Conservation (phyloP, 352 stramenopile genomes). For the Pythium insidiosum region DNA sequence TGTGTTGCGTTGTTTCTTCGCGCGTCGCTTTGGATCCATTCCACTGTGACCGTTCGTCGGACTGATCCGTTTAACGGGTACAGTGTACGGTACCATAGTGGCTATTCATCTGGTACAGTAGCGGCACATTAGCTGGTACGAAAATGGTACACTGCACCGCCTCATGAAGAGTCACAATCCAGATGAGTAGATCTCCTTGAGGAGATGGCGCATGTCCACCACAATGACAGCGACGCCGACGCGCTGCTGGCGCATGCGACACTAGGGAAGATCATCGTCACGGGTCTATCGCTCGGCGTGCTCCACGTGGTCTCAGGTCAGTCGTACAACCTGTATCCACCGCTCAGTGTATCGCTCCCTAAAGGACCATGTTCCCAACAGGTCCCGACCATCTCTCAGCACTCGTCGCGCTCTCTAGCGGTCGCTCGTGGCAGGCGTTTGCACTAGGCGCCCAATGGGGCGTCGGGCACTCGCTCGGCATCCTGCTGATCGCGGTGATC, state of each 20-base stretch:
- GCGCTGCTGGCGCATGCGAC: slow-evolving; percentile 16
- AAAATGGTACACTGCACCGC: neutral
- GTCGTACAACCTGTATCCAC: neutral
- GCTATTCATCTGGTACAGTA: too few relatives aligned
- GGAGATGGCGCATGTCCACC: too few relatives aligned
- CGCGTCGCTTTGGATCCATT: too few relatives aligned
- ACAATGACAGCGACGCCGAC: neutral
- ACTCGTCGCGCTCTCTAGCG: slow-evolving; percentile 76
- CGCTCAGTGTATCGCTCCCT: too few relatives aligned
- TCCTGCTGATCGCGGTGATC: slow-evolving; percentile 49
- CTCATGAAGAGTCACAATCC: too few relatives aligned
- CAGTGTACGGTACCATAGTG: too few relatives aligned
- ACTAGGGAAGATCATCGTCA: slow-evolving; percentile 22
- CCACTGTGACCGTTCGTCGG: too few relatives aligned
- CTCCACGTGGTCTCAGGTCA: slow-evolving; percentile 51
- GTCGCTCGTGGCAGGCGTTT: slow-evolving; percentile 61
- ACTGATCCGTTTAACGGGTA: too few relatives aligned
- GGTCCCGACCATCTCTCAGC: slow-evolving; percentile 86
- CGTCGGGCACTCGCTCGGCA: slow-evolving; percentile 79
- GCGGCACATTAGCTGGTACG: too few relatives aligned
- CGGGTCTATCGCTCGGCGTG: slow-evolving; percentile 31
- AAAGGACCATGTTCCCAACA: too few relatives aligned
- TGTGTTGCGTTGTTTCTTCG: too few relatives aligned
- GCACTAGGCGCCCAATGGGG: slow-evolving; percentile 83
- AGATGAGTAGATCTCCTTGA: too few relatives aligned